Conservation (phyloP, 2,329 filamentous ascomycete genomes). For the Calonectria leucothoes region DNA sequence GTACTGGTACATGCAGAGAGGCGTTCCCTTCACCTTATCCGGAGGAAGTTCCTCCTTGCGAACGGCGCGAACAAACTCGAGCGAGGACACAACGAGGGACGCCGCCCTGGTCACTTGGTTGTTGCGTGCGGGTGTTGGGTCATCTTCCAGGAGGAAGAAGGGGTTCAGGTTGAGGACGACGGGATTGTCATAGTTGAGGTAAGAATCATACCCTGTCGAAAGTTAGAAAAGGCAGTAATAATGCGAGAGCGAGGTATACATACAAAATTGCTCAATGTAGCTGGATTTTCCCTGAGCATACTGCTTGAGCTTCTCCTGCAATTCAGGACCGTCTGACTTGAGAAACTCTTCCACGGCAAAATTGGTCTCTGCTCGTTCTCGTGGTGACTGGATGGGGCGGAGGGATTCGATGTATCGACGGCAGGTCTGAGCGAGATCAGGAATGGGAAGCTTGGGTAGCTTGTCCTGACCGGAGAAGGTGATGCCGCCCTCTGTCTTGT, state of each 20-base stretch:
- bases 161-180: slow-evolving; percentile 98
- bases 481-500: slow-evolving; percentile 75
- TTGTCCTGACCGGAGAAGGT: slow-evolving; percentile 92
- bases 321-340: slow-evolving; percentile 79
- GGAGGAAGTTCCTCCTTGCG: slow-evolving; percentile 92
- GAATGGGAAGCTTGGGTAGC: slow-evolving; percentile 92
- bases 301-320: slow-evolving; percentile 90
- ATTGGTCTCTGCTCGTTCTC: slow-evolving; percentile 86
- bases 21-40: slow-evolving; percentile 84
- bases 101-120: slow-evolving; percentile 96
- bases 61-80: slow-evolving; percentile 93
- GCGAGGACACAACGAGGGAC: slow-evolving; percentile 87
- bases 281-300: slow-evolving; percentile 93
- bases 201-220: slow-evolving; percentile 91
- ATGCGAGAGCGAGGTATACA: neutral
- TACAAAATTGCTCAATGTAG: slow-evolving; percentile 99
- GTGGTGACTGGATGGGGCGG: slow-evolving; percentile 80
- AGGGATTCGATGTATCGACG: slow-evolving; percentile 84
- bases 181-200: slow-evolving; percentile 96
- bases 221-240: slow-evolving; percentile 20
- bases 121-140: slow-evolving; percentile 94
- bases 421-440: slow-evolving; percentile 83
- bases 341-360: slow-evolving; percentile 87
- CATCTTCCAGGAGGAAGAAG: slow-evolving; percentile 97
- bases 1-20: slow-evolving; percentile 98